Conservation (phyloP, 139 green algal genomes). For the Picochlorum sp. region DNA sequence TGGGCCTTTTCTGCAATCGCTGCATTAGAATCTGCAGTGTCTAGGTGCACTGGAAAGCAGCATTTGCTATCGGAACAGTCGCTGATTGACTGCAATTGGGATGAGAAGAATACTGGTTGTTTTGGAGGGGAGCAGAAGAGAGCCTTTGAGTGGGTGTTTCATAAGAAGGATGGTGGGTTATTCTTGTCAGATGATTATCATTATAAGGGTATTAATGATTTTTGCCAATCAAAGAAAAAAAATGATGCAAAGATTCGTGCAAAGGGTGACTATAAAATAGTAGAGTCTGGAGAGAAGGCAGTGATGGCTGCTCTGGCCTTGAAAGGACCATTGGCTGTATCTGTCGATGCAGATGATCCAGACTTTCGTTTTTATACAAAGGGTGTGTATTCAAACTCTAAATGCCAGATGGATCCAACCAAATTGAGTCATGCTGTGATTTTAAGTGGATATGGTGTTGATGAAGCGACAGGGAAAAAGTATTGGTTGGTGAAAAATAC, state of each 20-base stretch:
- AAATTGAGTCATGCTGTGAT: slow-evolving; percentile 53
- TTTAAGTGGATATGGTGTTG: slow-evolving; percentile 29
- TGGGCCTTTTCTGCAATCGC: slow-evolving; percentile 39
- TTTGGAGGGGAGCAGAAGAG: slow-evolving; percentile 28
- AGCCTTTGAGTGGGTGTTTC: slow-evolving; percentile 34
- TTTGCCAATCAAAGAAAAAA: slow-evolving; percentile 22
- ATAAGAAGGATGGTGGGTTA: slow-evolving; percentile 11
- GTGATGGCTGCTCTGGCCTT: slow-evolving; percentile 39
- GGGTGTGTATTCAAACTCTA: slow-evolving; percentile 29
- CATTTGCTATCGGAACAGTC: slow-evolving; percentile 46
- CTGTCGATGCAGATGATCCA: slow-evolving; percentile 25
- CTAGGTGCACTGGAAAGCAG: slow-evolving; percentile 31
- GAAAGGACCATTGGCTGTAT: slow-evolving; percentile 42
- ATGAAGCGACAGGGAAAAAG: slow-evolving; percentile 25
- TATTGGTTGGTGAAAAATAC: slow-evolving; percentile 55
- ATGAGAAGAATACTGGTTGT: slow-evolving; percentile 33
- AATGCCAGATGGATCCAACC: slow-evolving; percentile 12
- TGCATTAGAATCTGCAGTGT: slow-evolving; percentile 39
- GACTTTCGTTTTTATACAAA: slow-evolving; percentile 33
- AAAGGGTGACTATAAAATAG: slow-evolving; percentile 27
- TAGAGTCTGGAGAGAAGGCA: slow-evolving; percentile 32
- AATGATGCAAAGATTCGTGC: background rate
- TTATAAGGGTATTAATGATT: slow-evolving; percentile 42
- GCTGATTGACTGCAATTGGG: slow-evolving; percentile 51
- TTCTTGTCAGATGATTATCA: slow-evolving; percentile 34